A percentile compares a stretch with the other conserved stretches of the same genome.
These are phyloP conservation scores for Primulina tabacum DNA, from an alignment of 257 asterid species.

Conservation along the genomic window DNA sequence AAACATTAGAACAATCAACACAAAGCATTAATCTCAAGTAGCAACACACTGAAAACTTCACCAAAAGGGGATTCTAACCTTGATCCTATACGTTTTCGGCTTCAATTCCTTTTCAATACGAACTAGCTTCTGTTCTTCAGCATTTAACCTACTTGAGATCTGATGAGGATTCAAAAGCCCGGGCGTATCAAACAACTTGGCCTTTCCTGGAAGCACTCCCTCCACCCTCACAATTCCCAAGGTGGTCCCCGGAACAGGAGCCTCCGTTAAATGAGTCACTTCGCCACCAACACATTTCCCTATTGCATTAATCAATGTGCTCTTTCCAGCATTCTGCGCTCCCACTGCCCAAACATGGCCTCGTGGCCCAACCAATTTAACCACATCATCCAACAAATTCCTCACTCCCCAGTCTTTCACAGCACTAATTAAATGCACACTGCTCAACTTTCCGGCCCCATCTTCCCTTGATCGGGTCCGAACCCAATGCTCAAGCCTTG, in stretches of 20 bases:
- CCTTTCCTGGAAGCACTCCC: conserved; percentile 85
- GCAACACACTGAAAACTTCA: neutral
- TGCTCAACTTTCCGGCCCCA: conserved; percentile 60
- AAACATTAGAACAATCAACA: conserved; percentile 9
- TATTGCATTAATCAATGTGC: conserved; percentile 72
- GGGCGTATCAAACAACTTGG: conserved; percentile 84
- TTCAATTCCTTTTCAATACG: conserved; percentile 66
- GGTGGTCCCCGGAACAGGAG: conserved; percentile 86
- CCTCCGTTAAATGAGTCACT: conserved; percentile 75
- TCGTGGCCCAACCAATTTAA: conserved; percentile 63
- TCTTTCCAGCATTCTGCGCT: conserved; percentile 91
- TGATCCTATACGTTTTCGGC: conserved; percentile 89
- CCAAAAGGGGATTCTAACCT: conserved; percentile 40
- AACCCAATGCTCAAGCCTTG: conserved; percentile 84
- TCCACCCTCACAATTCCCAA: conserved; percentile 84
- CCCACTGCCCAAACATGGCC: conserved; percentile 95
- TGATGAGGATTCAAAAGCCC: conserved; percentile 92
- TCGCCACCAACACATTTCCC: conserved; percentile 60
- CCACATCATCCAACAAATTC: conserved; percentile 76
- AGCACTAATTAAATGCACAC: conserved; percentile 87
- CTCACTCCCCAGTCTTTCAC: conserved; percentile 81
- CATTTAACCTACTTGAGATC: conserved; percentile 68
- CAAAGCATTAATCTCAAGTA: neutral
- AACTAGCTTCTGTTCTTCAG: conserved; percentile 65
- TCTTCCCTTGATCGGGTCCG: conserved; percentile 76